A percentile compares a stretch with the other conserved stretches of the same genome.
Evolutionary conservation across 2,329 filamentous ascomycete species (phyloP).

Genomic region (Rhytidhysteron rufulum): DNA sequence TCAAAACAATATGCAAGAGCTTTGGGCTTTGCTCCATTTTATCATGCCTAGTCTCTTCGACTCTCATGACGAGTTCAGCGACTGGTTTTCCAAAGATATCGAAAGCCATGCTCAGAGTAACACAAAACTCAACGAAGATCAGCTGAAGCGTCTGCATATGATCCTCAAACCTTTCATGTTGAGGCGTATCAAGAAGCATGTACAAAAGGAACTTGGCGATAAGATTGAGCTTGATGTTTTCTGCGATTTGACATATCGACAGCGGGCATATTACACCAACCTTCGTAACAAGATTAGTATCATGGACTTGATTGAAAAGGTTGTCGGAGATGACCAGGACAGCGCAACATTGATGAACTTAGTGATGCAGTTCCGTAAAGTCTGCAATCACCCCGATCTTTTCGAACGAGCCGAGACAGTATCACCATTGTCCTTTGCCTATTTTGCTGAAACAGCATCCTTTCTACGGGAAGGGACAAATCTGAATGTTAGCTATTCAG

Average conservation of each 20-base stretch:
- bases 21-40: slow-evolving; percentile 97
- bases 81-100: slow-evolving; percentile 94
- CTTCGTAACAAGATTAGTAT: slow-evolving; percentile 96
- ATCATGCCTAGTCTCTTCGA: slow-evolving; percentile 99
- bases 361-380: slow-evolving; percentile 99
- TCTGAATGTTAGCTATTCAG: slow-evolving; percentile 80
- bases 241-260: slow-evolving; percentile 94
- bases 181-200: slow-evolving; percentile 98
- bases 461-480: slow-evolving; percentile 85
- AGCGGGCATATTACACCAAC: slow-evolving; percentile 88
- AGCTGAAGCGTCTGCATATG: slow-evolving; percentile 95
- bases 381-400: slow-evolving; percentile 96
- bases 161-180: slow-evolving; percentile 99
- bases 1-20: slow-evolving; percentile 99
- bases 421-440: slow-evolving; percentile 77
- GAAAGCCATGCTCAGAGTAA: slow-evolving; percentile 98
- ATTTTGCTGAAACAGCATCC: slow-evolving; percentile 91
- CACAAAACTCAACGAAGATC: slow-evolving; percentile 98
- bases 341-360: slow-evolving; percentile 97
- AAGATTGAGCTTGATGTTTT: slow-evolving; percentile 97
- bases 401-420: slow-evolving; percentile 92
- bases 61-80: slow-evolving; percentile 87
- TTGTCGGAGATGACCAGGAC: slow-evolving; percentile 88
- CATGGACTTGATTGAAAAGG: slow-evolving; percentile 97
- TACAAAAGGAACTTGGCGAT: slow-evolving; percentile 97